Evolutionary conservation across 805 yeast genomes (phyloP).

Genomic region (Wickerhamiella azymoides): DNA sequence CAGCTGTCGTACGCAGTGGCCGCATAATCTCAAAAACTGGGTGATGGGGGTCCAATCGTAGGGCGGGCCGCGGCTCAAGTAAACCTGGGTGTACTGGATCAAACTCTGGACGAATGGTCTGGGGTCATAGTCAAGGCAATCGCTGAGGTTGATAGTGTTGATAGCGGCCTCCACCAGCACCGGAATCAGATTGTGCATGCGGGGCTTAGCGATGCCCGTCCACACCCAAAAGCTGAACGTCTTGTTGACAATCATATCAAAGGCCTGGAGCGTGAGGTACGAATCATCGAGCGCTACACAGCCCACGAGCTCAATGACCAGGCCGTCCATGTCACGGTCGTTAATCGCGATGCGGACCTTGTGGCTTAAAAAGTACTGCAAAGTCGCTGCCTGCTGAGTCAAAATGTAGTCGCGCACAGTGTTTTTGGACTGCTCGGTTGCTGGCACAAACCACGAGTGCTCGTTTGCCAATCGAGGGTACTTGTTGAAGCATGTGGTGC

Average conservation of each 20-base stretch:
- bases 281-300: conserved; percentile 6
- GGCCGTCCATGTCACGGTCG: conserved; percentile 1
- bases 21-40: neutral
- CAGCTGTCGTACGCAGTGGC: conserved; percentile 2
- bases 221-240: conserved; percentile 9
- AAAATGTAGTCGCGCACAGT: neutral
- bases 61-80: neutral
- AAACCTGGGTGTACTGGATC: neutral
- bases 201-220: neutral
- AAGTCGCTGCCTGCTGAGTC: neutral
- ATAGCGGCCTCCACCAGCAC: neutral
- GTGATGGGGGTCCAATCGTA: neutral
- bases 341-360: conserved; percentile 9
- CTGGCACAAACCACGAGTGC: neutral
- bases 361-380: conserved; percentile 12
- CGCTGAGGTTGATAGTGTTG: conserved; percentile 1
- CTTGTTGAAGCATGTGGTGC: neutral
- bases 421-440: neutral
- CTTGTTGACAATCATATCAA: conserved; percentile 11
- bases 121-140: conserved; percentile 6
- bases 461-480: neutral
- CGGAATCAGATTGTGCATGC: conserved; percentile 4
- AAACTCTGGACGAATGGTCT: neutral
- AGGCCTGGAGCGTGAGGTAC: neutral
- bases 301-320: conserved; percentile 9